These are phyloP conservation scores for Colletotrichum theobromicola DNA, from an alignment of 2,329 filamentous ascomycete genomes.

Conservation along the genomic window DNA sequence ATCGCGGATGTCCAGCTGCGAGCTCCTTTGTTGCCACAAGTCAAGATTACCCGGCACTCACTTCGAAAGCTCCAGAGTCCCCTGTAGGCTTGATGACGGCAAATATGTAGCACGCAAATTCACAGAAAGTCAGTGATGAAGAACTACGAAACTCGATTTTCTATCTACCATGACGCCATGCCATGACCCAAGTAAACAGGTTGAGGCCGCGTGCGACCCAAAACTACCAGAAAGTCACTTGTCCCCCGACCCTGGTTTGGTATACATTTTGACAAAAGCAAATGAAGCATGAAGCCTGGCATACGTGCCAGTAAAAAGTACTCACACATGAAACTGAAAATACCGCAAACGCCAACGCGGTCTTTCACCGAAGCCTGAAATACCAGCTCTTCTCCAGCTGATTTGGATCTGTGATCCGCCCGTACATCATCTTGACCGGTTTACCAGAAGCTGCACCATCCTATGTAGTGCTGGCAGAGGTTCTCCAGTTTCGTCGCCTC, in stretches of 20 bases:
- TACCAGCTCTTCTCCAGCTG: not conserved
- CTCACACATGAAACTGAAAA: constrained; percentile 1
- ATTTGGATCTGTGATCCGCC: not conserved
- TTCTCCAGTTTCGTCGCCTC: constrained; percentile 98
- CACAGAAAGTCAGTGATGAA: not conserved
- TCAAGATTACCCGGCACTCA: not conserved
- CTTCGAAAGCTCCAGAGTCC: not conserved
- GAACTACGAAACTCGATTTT: not conserved
- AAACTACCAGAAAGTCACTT: not conserved
- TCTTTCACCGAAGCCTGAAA: not conserved
- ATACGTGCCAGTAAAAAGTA: not conserved
- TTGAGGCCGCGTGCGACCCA: not conserved
- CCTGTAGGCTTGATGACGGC: not conserved
- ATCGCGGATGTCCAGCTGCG: not conserved
- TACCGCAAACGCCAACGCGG: not conserved
- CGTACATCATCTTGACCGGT: not conserved
- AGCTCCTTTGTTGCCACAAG: not conserved
- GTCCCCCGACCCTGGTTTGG: not conserved
- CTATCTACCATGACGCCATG: constrained; percentile 18
- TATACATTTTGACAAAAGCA: constrained; percentile 15
- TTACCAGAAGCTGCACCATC: constrained; percentile 98
- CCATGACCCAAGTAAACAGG: constrained; percentile 5
- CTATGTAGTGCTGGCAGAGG: constrained; percentile 97
- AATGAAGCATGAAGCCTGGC: not conserved
- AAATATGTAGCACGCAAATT: not conserved